A percentile compares a stretch with the other conserved stretches of the same genome.
Conservation (phyloP, 1,284 basidiomycete genomes). For the Rhodofomes roseus region DNA sequence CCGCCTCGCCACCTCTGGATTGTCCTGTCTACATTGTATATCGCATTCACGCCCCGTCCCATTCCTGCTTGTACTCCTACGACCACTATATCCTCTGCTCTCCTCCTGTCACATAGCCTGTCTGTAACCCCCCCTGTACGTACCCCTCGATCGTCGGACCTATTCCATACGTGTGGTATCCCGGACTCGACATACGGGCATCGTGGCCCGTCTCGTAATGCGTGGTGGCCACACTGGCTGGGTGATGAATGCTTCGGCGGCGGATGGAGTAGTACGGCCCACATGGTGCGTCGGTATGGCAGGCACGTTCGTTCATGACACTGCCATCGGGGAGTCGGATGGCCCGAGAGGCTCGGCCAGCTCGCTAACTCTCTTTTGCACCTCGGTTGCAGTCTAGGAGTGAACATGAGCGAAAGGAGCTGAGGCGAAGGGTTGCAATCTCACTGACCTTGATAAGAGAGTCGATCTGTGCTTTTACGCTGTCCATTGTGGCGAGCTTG, state of each 20-base stretch:
- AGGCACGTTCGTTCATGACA: conserved; percentile 1
- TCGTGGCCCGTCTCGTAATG: too few relatives aligned
- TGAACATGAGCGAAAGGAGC: neutral
- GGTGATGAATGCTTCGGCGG: neutral
- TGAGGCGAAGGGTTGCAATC: neutral
- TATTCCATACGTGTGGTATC: neutral
- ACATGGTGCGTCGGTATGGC: neutral
- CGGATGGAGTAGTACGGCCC: neutral
- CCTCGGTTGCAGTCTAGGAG: conserved; percentile 58
- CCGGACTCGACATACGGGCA: neutral
- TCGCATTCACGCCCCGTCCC: neutral
- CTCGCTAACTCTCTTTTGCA: conserved; percentile 71
- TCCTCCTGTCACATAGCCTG: neutral
- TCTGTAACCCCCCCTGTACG: neutral
- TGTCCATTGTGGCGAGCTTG: conserved; percentile 65
- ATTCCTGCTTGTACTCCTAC: neutral
- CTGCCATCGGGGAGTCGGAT: conserved; percentile 11
- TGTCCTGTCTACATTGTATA: conserved; percentile 10
- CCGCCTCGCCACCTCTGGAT: neutral
- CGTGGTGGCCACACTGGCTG: neutral
- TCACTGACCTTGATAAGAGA: conserved; percentile 59
- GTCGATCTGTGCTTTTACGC: conserved; percentile 70
- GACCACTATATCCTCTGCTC: neutral
- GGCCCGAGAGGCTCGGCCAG: conserved; percentile 43
- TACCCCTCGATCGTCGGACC: neutral